Evolutionary conservation across 108 stramenopile genomes (phyloP).

Genomic region (Nitzschia sp.): DNA sequence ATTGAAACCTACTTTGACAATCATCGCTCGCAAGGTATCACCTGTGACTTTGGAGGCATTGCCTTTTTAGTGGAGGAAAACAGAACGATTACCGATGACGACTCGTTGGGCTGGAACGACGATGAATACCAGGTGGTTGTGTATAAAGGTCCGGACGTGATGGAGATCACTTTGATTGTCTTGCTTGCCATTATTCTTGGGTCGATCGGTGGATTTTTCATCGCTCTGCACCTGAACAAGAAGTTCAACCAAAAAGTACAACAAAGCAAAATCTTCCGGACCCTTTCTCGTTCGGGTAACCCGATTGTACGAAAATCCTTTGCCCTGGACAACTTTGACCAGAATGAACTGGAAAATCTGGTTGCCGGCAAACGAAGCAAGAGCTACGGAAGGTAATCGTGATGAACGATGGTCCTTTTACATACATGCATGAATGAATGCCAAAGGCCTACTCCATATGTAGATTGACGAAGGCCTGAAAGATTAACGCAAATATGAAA

Average conservation of each 20-base stretch:
- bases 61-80: conserved; percentile 62
- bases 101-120: conserved; percentile 49
- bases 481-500: too few relatives aligned
- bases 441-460: too few relatives aligned
- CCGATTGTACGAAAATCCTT: conserved; percentile 39
- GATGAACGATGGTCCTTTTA: too few relatives aligned
- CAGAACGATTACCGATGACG: conserved; percentile 46
- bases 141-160: conserved; percentile 27
- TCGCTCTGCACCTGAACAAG: conserved; percentile 69
- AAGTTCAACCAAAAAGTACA: conserved; percentile 51
- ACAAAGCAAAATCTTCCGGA: conserved; percentile 33
- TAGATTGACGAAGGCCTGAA: too few relatives aligned
- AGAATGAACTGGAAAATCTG: conserved; percentile 8
- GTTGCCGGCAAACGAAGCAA: background rate
- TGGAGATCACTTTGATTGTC: conserved; percentile 33
- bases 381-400: background rate
- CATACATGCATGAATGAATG: too few relatives aligned
- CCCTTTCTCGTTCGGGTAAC: conserved; percentile 19
- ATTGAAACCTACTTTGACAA: conserved; percentile 59
- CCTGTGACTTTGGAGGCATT: conserved; percentile 90
- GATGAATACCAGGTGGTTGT: conserved; percentile 49
- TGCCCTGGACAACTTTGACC: conserved; percentile 7
- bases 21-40: conserved; percentile 58
- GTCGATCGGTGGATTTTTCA: conserved; percentile 52
- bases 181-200: conserved; percentile 49